Conservation (phyloP, 441 rosid genomes). For the Pelargonium citronellum region DNA sequence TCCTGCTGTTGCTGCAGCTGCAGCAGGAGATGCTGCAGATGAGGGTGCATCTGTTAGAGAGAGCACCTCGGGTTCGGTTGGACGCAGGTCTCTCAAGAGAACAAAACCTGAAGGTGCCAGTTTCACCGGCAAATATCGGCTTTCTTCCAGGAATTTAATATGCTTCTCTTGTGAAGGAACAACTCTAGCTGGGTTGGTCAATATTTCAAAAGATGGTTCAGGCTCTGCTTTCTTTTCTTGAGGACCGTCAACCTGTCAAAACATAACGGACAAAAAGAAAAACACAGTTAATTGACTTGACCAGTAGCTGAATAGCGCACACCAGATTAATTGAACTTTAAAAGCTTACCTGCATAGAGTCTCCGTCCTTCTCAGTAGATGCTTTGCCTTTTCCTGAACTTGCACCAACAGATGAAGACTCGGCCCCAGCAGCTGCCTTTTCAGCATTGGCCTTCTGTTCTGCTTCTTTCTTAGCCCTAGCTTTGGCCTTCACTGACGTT, state of each 20-base stretch:
- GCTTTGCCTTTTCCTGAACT: neutral
- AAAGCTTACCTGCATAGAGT: neutral
- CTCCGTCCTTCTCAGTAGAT: neutral
- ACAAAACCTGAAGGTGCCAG: conserved; percentile 3
- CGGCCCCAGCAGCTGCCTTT: conserved; percentile 44
- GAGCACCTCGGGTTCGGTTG: neutral
- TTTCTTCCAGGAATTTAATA: neutral
- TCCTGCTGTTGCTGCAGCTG: neutral
- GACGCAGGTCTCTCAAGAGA: neutral
- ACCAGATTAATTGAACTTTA: too few relatives aligned
- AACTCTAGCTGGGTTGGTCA: neutral
- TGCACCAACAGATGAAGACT: conserved; percentile 22
- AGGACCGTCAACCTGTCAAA: neutral
- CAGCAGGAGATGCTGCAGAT: neutral
- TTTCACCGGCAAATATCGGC: neutral
- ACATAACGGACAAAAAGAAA: too few relatives aligned
- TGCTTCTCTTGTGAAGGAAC: neutral
- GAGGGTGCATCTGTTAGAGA: neutral
- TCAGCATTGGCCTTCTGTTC: conserved; percentile 77
- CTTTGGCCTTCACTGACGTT: conserved; percentile 86
- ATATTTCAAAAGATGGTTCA: neutral
- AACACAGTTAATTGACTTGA: too few relatives aligned
- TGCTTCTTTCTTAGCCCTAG: conserved; percentile 97
- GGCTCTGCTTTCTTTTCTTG: neutral
- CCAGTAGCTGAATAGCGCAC: too few relatives aligned